Evolutionary conservation across 768 basidiomycete species (phyloP).

Genomic region (Wakefieldia striispora): DNA sequence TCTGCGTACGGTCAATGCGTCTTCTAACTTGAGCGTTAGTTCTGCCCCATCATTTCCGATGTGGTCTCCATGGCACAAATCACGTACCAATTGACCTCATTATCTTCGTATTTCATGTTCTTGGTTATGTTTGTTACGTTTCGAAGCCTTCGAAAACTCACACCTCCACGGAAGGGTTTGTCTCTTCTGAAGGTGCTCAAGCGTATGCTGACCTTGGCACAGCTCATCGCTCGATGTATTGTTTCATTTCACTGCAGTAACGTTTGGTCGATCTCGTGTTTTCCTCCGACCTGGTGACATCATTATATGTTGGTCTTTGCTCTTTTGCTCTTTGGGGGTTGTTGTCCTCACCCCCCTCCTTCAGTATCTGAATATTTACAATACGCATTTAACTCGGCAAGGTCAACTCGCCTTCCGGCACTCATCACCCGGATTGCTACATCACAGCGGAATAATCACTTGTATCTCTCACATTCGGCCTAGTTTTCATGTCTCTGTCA

Average conservation of each 20-base stretch:
- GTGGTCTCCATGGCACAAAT: constrained; percentile 16
- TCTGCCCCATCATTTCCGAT: constrained; percentile 21
- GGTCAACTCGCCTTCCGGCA: not conserved
- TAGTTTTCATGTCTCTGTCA: not conserved
- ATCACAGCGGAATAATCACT: not conserved
- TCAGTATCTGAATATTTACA: constrained; percentile 6
- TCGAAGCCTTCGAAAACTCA: not conserved
- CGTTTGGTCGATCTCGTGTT: not conserved
- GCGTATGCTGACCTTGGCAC: not conserved
- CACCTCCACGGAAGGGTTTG: constrained; percentile 11
- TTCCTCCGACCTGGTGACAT: too few relatives aligned
- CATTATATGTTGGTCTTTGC: not conserved
- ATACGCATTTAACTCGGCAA: not conserved
- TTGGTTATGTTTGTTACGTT: constrained; percentile 5
- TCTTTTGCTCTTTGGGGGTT: not conserved
- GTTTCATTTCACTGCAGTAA: constrained; percentile 5
- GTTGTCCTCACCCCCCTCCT: not conserved
- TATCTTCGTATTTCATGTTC: constrained; percentile 14
- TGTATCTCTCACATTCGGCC: not conserved
- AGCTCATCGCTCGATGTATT: constrained; percentile 4
- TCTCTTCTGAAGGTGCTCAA: not conserved
- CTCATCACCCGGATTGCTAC: not conserved
- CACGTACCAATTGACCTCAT: constrained; percentile 11
- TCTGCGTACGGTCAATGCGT: not conserved
- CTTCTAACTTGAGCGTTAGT: constrained; percentile 11